Conservation (phyloP, 129 eudicot genomes). For the Tagetes erecta region DNA sequence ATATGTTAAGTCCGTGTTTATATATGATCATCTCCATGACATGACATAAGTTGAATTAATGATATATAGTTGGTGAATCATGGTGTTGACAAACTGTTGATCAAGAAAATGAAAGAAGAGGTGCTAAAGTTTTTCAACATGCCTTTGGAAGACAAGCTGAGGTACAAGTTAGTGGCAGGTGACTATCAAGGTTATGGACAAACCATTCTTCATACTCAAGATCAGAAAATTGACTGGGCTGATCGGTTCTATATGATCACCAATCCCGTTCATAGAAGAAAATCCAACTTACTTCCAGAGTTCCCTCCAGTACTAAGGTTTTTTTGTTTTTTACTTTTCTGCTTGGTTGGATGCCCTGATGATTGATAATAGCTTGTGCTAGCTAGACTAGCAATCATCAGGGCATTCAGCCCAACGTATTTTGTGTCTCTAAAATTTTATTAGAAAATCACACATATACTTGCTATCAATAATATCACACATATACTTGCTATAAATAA, state of each 20-base stretch:
- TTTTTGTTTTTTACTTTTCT: not conserved
- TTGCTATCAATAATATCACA: not conserved
- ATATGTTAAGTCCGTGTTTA: too few species aligned
- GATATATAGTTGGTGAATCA: constrained; percentile 52
- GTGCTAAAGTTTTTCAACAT: constrained; percentile 43
- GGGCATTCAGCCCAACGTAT: not conserved
- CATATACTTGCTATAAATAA: not conserved
- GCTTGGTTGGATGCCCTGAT: too few species aligned
- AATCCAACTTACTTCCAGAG: constrained; percentile 49
- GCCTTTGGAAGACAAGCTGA: constrained; percentile 53
- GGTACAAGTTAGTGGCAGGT: constrained; percentile 39
- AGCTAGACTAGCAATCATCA: not conserved
- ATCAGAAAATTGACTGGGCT: constrained; percentile 60
- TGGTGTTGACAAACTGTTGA: constrained; percentile 42
- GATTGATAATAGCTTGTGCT: too few species aligned
- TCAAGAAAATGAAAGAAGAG: constrained; percentile 45
- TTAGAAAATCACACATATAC: not conserved
- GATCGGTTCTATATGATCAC: constrained; percentile 57
- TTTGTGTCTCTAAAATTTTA: not conserved
- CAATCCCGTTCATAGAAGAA: constrained; percentile 50
- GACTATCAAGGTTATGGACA: constrained; percentile 67
- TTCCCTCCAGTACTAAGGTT: constrained; percentile 55
- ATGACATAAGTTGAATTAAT: not conserved
- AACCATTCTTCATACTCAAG: constrained; percentile 31
- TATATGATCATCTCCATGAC: too few species aligned